Evolutionary conservation across 2,329 filamentous ascomycete species (phyloP).

Genomic region (Aspergillus pseudoviridinutans): DNA sequence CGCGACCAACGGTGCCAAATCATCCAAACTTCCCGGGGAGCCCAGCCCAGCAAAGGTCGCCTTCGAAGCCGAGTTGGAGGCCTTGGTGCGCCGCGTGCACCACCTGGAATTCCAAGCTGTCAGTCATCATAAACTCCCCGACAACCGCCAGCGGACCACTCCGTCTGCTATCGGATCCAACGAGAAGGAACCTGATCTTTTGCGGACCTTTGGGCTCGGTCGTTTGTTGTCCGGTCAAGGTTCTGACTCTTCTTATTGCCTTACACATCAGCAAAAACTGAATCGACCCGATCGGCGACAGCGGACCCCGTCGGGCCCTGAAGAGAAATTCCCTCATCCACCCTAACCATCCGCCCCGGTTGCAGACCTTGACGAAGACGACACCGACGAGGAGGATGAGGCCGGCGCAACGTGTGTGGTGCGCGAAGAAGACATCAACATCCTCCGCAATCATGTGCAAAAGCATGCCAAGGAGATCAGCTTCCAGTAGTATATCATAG

Average conservation of each 20-base stretch:
- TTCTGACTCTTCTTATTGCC: slow-evolving; percentile 28
- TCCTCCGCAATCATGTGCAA: slow-evolving; percentile 84
- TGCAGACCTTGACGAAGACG: slow-evolving; percentile 31
- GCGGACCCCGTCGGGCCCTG: slow-evolving; percentile 31
- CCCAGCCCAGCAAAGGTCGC: slow-evolving; percentile 70
- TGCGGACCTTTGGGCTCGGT: slow-evolving; percentile 32
- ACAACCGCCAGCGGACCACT: slow-evolving; percentile 67
- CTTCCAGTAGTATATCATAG: slow-evolving; percentile 79
- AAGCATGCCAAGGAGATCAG: slow-evolving; percentile 90
- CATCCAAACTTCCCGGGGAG: slow-evolving; percentile 71
- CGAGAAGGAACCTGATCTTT: slow-evolving; percentile 29
- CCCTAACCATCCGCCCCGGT: slow-evolving; percentile 17
- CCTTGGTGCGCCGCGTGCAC: slow-evolving; percentile 72
- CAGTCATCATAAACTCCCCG: slow-evolving; percentile 59
- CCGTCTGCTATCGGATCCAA: slow-evolving; percentile 52
- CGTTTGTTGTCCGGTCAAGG: slow-evolving; percentile 29
- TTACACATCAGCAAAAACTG: slow-evolving; percentile 34
- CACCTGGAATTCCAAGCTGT: slow-evolving; percentile 76
- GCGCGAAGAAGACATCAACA: slow-evolving; percentile 77
- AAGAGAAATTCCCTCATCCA: slow-evolving; percentile 21
- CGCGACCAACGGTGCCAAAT: slow-evolving; percentile 32
- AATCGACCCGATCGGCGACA: background rate
- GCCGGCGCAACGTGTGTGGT: slow-evolving; percentile 51
- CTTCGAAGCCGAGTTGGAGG: slow-evolving; percentile 78
- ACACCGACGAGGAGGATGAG: slow-evolving; percentile 45